Evolutionary conservation across 805 yeast genomes (phyloP).

Genomic region (Saturnispora sanitii): DNA sequence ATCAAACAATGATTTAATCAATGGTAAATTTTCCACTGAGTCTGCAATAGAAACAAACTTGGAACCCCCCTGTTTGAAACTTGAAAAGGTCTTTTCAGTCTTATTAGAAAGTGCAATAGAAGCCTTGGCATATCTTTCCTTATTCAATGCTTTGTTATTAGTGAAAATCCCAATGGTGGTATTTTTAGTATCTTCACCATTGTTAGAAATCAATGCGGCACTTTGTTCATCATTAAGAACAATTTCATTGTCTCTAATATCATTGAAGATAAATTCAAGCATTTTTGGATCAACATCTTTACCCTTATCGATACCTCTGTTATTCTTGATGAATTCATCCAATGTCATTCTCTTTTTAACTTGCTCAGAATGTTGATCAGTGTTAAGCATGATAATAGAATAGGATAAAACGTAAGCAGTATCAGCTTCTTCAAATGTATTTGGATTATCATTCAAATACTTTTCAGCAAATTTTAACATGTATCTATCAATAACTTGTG

Average conservation of each 20-base stretch:
- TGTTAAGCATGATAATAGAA: conserved; percentile 86
- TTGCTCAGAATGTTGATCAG: conserved; percentile 87
- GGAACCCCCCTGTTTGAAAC: conserved; percentile 40
- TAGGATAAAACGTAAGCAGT: conserved; percentile 88
- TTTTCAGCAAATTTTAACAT: conserved; percentile 96
- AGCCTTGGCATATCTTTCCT: conserved; percentile 86
- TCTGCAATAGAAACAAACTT: conserved; percentile 41
- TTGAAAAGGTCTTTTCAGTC: conserved; percentile 74
- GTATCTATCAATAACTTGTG: conserved; percentile 93
- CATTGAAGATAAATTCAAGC: conserved; percentile 59
- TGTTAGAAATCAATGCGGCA: conserved; percentile 73
- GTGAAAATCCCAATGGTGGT: conserved; percentile 41
- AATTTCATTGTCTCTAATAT: conserved; percentile 77
- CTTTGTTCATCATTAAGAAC: conserved; percentile 89
- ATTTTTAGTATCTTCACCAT: conserved; percentile 28
- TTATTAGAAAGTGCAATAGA: conserved; percentile 85
- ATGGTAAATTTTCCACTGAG: conserved; percentile 61
- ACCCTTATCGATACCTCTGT: conserved; percentile 88
- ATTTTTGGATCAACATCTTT: conserved; percentile 70
- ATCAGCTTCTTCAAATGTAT: conserved; percentile 83
- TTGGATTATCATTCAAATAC: conserved; percentile 80
- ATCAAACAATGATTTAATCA: conserved; percentile 87
- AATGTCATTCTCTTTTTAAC: conserved; percentile 80
- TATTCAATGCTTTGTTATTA: conserved; percentile 49
- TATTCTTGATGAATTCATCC: conserved; percentile 79